These are phyloP conservation scores for Astragalus glycyphyllos DNA, from an alignment of 306 rosid genomes.

Conservation along the genomic window DNA sequence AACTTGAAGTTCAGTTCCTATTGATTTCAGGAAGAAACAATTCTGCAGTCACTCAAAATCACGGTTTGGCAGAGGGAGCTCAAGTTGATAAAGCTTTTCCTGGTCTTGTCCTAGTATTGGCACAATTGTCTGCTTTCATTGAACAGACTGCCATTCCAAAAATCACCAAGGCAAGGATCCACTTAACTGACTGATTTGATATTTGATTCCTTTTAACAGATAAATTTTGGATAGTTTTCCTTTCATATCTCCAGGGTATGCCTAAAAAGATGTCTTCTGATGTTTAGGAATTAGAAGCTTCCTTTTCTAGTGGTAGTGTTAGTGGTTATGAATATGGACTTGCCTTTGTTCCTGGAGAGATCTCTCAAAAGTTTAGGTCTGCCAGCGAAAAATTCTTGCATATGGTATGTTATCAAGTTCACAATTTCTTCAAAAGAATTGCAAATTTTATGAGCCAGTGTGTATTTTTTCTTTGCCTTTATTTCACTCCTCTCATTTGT, in stretches of 20 bases:
- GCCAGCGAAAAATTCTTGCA: slow-evolving; percentile 80
- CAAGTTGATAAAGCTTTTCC: slow-evolving; percentile 74
- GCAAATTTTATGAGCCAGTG: not conserved
- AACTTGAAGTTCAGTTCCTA: slow-evolving; percentile 69
- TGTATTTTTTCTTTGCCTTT: not conserved
- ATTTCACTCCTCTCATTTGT: not conserved
- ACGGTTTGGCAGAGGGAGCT: slow-evolving; percentile 58
- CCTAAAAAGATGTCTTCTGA: slow-evolving; percentile 38
- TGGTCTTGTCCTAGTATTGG: slow-evolving; percentile 78
- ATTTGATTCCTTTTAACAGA: slow-evolving; percentile 19
- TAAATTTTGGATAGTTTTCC: slow-evolving; percentile 31
- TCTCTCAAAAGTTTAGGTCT: slow-evolving; percentile 71
- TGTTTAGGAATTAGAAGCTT: slow-evolving; percentile 79
- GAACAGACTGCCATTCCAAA: slow-evolving; percentile 83
- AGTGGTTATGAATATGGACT: slow-evolving; percentile 69
- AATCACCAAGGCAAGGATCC: slow-evolving; percentile 74
- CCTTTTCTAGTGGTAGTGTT: slow-evolving; percentile 69
- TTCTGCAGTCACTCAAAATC: slow-evolving; percentile 58
- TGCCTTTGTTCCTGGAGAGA: slow-evolving; percentile 75
- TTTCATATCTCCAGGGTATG: slow-evolving; percentile 13
- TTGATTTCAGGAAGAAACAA: slow-evolving; percentile 64
- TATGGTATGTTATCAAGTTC: slow-evolving; percentile 54
- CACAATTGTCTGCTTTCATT: slow-evolving; percentile 77
- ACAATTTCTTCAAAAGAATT: slow-evolving; percentile 8
- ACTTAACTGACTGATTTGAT: slow-evolving; percentile 28